A percentile compares a stretch with the other conserved stretches of the same genome.
Conservation (phyloP, 2,329 filamentous ascomycete genomes). For the Hortaea werneckii region DNA sequence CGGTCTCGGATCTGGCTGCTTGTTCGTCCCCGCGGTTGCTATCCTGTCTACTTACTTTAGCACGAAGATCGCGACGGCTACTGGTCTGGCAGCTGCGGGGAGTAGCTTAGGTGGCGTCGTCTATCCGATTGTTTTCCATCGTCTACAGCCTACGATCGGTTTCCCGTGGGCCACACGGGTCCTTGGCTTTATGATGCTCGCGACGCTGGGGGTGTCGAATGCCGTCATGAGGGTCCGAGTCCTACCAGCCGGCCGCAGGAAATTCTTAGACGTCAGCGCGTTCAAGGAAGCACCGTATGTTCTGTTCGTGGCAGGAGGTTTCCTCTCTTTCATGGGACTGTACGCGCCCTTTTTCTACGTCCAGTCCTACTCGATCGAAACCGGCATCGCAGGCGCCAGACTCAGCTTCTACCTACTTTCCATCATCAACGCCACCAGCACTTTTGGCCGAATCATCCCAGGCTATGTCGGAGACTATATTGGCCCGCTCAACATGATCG, state of each 20-base stretch:
- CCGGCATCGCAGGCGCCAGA: conserved; percentile 41
- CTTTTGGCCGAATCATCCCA: conserved; percentile 38
- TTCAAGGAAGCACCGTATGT: conserved; percentile 34
- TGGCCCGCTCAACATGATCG: conserved; percentile 38
- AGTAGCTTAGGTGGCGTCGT: conserved; percentile 38
- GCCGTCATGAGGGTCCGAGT: conserved; percentile 35
- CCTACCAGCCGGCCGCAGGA: conserved; percentile 31
- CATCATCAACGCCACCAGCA: conserved; percentile 52
- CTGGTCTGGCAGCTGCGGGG: conserved; percentile 38
- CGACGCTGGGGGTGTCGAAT: conserved; percentile 34
- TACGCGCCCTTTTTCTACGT: conserved; percentile 42
- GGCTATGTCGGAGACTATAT: conserved; percentile 35
- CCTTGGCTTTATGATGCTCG: conserved; percentile 53
- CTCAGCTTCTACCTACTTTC: conserved; percentile 58
- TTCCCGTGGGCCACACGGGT: conserved; percentile 56
- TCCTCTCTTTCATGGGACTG: conserved; percentile 38
- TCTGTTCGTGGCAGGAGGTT: conserved; percentile 32
- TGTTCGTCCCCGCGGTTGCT: conserved; percentile 35
- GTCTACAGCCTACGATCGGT: conserved; percentile 47
- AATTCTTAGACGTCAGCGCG: conserved; percentile 34
- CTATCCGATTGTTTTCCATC: conserved; percentile 47
- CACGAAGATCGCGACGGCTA: conserved; percentile 33
- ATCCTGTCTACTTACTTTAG: conserved; percentile 40
- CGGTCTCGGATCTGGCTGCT: conserved; percentile 34
- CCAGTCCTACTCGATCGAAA: conserved; percentile 50